Percentiles rank a stretch among this genome's conserved stretches.
phyloP scores from a whole-genome alignment of 2,329 filamentous ascomycete species.

The Zelopaecilomyces penicillatus region DNA sequence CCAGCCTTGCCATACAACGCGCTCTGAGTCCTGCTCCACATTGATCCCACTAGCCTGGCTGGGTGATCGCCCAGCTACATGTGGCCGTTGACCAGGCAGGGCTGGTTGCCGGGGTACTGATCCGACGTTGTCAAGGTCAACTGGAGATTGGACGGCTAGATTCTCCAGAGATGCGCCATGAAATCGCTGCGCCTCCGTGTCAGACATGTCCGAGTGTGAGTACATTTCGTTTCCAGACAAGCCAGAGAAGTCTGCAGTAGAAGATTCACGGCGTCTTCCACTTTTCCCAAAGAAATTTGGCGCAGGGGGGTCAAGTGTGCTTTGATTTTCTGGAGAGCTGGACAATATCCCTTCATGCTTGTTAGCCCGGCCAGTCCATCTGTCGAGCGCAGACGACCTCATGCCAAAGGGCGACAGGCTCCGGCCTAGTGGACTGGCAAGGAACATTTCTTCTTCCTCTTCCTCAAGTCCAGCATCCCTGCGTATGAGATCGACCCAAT shows the following conservation, averaged over 20 bases:
- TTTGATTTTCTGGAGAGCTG: slow-evolving; percentile 52
- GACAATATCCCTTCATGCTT: slow-evolving; percentile 39
- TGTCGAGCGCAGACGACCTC: slow-evolving; percentile 1
- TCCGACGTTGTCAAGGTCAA: slow-evolving; percentile 1
- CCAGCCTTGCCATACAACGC: slow-evolving; percentile 90
- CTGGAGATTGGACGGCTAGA: slow-evolving; percentile 32
- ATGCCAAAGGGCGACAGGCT: slow-evolving; percentile 31
- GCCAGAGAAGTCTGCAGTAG: slow-evolving; percentile 56
- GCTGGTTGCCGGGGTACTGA: slow-evolving; percentile 1
- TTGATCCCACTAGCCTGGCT: slow-evolving; percentile 52
- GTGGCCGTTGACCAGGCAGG: slow-evolving; percentile 5
- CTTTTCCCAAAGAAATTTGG: slow-evolving; percentile 24
- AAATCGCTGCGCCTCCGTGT: slow-evolving; percentile 46
- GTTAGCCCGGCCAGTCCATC: slow-evolving; percentile 9
- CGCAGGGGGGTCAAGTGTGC: slow-evolving; percentile 25
- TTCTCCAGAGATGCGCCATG: slow-evolving; percentile 46
- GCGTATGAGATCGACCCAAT: slow-evolving; percentile 80
- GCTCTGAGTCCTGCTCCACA: slow-evolving; percentile 61
- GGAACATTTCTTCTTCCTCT: slow-evolving; percentile 75
- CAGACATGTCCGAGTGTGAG: slow-evolving; percentile 83
- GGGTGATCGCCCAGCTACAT: slow-evolving; percentile 33
- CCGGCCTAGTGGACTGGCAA: slow-evolving; percentile 55
- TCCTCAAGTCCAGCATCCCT: slow-evolving; percentile 76
- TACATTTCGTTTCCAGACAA: slow-evolving; percentile 58
- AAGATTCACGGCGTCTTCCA: slow-evolving; percentile 49